Conservation (phyloP, 306 rosid genomes). For the Citrullus colocynthis region DNA sequence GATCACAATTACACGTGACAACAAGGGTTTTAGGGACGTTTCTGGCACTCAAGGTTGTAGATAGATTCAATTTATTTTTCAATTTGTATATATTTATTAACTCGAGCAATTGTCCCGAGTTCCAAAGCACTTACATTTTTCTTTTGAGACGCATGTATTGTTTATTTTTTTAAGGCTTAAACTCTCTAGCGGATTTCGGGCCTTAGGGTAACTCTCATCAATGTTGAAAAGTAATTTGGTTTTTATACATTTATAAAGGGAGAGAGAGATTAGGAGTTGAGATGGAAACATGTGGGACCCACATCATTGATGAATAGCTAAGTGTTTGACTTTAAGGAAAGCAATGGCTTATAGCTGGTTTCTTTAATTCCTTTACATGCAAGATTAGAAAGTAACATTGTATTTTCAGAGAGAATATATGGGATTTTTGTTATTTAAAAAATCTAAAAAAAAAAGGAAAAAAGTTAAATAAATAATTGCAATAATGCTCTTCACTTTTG, state of each 20-base stretch:
- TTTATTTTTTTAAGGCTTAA: too few species aligned
- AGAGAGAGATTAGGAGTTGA: background rate
- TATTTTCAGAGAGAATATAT: background rate
- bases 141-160: too few species aligned
- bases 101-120: too few species aligned
- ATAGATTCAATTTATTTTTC: too few species aligned
- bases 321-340: conserved; percentile 26
- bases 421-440: background rate
- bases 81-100: too few species aligned
- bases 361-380: background rate
- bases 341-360: conserved; percentile 18
- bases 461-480: background rate
- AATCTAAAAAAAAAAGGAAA: background rate
- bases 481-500: background rate
- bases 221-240: background rate
- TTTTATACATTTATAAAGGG: background rate
- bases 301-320: background rate
- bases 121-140: too few species aligned
- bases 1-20: too few species aligned
- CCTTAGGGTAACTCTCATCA: too few species aligned
- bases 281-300: conserved; percentile 1
- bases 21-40: too few species aligned
- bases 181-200: too few species aligned
- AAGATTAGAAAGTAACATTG: background rate
- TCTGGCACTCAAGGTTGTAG: too few species aligned